phyloP scores from a whole-genome alignment of 2,329 filamentous ascomycete genomes.

The Pyricularia sp. region DNA sequence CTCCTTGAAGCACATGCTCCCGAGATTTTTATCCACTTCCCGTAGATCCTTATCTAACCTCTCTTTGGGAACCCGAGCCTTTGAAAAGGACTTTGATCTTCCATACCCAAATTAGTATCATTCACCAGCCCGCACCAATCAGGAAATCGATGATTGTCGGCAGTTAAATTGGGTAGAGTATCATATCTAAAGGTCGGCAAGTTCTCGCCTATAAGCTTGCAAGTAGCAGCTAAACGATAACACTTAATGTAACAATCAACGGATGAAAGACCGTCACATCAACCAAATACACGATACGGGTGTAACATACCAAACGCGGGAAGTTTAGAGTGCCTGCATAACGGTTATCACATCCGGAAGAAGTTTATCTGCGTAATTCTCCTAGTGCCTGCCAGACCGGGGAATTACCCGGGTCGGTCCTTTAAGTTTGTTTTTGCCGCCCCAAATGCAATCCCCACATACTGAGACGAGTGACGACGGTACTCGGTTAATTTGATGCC shows the following conservation, averaged over 20 bases:
- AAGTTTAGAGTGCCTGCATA: neutral
- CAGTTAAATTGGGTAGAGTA: neutral
- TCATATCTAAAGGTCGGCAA: neutral
- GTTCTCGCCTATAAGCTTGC: neutral
- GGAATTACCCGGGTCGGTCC: slow-evolving; percentile 1
- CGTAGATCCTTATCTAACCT: neutral
- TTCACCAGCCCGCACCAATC: neutral
- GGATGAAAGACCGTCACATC: neutral
- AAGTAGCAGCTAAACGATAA: neutral
- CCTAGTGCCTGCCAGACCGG: neutral
- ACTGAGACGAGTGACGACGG: neutral
- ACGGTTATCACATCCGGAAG: neutral
- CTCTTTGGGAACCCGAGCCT: neutral
- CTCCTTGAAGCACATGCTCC: neutral
- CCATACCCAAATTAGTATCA: neutral
- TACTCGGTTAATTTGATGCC: neutral
- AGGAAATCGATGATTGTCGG: neutral
- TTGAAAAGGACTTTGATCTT: neutral
- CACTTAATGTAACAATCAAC: neutral
- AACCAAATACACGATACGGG: neutral
- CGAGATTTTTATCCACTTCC: neutral
- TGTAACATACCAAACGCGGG: neutral
- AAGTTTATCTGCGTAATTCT: neutral
- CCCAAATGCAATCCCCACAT: neutral
- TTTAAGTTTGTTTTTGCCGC: neutral